phyloP scores from a whole-genome alignment of 495 filamentous ascomycete genomes.

The Aspergillus heteromorphus region DNA sequence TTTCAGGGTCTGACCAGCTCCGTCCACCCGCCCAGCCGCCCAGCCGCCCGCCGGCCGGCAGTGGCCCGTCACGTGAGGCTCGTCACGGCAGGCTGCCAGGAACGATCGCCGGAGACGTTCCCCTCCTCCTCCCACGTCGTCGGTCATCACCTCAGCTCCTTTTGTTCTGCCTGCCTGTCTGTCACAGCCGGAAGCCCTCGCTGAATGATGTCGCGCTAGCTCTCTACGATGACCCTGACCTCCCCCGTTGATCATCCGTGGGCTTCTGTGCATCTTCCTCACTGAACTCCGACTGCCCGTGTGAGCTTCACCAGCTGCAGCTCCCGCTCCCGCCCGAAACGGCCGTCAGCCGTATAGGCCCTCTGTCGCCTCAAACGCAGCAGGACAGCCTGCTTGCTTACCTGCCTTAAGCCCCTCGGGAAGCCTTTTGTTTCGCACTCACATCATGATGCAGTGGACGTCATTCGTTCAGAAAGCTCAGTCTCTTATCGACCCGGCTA shows the following conservation, averaged over 20 bases:
- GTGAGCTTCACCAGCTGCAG: conserved; percentile 21
- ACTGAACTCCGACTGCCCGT: conserved; percentile 17
- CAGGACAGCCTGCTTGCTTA: neutral
- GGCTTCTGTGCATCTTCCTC: conserved; percentile 21
- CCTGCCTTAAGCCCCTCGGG: neutral
- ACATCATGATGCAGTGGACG: conserved; percentile 69
- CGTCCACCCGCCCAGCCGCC: too few species aligned
- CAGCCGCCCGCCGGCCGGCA: too few species aligned
- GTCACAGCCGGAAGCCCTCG: conserved; percentile 4
- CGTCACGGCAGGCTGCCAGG: conserved; percentile 9
- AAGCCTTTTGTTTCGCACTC: neutral
- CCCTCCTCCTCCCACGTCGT: conserved; percentile 8
- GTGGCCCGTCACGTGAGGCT: conserved; percentile 12
- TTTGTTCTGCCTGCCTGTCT: neutral
- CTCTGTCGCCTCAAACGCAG: neutral
- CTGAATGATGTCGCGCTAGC: conserved; percentile 22
- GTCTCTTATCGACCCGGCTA: conserved; percentile 83
- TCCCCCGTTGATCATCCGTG: conserved; percentile 16
- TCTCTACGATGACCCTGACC: conserved; percentile 27
- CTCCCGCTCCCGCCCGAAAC: conserved; percentile 21
- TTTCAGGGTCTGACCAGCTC: too few species aligned
- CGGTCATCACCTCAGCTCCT: conserved; percentile 16
- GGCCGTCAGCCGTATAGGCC: conserved; percentile 6
- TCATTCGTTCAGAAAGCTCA: conserved; percentile 92
- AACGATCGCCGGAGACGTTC: neutral